Conservation (phyloP, 306 rosid genomes). For the Medicago ruthenica region DNA sequence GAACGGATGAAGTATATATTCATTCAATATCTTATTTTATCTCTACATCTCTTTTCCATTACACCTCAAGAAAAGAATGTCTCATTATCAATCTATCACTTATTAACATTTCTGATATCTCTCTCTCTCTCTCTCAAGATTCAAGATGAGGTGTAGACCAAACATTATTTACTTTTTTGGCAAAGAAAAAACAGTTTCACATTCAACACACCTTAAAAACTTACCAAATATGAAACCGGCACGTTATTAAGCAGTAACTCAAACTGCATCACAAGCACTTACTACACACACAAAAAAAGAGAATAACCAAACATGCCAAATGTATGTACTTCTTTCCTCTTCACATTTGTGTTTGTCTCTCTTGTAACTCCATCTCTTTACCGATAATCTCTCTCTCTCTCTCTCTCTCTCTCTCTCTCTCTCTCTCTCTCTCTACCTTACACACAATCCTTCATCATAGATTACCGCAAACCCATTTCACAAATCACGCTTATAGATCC, state of each 20-base stretch:
- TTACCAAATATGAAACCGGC: background rate
- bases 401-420: conserved; percentile 37
- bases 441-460: background rate
- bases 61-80: too few species aligned
- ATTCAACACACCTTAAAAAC: background rate
- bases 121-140: background rate
- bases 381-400: conserved; percentile 49
- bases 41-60: too few species aligned
- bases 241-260: background rate
- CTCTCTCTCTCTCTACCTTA: conserved; percentile 3
- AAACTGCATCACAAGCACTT: background rate
- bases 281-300: too few species aligned
- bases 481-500: conserved; percentile 43
- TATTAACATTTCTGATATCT: too few species aligned
- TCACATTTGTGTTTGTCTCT: conserved; percentile 19
- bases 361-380: conserved; percentile 35
- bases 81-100: too few species aligned
- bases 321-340: conserved; percentile 27
- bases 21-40: too few species aligned
- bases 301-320: too few species aligned
- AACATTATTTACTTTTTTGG: background rate
- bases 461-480: conserved; percentile 28
- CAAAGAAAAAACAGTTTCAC: too few species aligned
- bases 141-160: background rate
- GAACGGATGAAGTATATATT: too few species aligned